Conservation (phyloP, 768 basidiomycete genomes). For the Lentinula sp. region DNA sequence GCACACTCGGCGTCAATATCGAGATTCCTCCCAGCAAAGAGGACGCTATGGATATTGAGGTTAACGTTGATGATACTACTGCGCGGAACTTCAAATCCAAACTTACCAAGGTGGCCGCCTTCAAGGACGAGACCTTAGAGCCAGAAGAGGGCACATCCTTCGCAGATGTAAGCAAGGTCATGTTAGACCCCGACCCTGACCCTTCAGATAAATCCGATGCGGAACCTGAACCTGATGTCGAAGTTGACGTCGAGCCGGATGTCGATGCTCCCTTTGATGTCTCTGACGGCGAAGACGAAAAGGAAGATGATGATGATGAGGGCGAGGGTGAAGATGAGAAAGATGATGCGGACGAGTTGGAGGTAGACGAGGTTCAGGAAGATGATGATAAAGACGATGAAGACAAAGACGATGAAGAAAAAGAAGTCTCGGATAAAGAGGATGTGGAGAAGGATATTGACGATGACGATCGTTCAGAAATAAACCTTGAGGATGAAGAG, state of each 20-base stretch:
- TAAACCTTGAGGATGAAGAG: constrained; percentile 10
- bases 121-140: neutral
- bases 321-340: constrained; percentile 11
- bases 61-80: neutral
- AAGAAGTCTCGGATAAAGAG: constrained; percentile 4
- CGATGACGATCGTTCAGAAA: constrained; percentile 9
- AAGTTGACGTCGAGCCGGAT: neutral
- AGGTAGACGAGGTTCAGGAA: constrained; percentile 20
- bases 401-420: constrained; percentile 23
- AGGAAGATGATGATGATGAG: constrained; percentile 12
- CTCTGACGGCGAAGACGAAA: constrained; percentile 17
- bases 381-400: constrained; percentile 10
- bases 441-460: constrained; percentile 4
- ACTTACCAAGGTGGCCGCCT: neutral
- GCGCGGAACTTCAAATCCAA: neutral
- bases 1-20: constrained; percentile 8
- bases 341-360: constrained; percentile 15
- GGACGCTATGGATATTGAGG: neutral
- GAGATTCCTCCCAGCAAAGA: constrained; percentile 9
- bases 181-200: neutral
- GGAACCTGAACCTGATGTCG: neutral
- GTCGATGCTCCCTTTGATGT: constrained; percentile 3
- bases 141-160: neutral
- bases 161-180: neutral
- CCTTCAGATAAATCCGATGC: neutral